Percentiles rank a stretch among this genome's conserved stretches.
Conservation (phyloP, 1,139 yeast species). For the Sporopachydermia cereana region DNA sequence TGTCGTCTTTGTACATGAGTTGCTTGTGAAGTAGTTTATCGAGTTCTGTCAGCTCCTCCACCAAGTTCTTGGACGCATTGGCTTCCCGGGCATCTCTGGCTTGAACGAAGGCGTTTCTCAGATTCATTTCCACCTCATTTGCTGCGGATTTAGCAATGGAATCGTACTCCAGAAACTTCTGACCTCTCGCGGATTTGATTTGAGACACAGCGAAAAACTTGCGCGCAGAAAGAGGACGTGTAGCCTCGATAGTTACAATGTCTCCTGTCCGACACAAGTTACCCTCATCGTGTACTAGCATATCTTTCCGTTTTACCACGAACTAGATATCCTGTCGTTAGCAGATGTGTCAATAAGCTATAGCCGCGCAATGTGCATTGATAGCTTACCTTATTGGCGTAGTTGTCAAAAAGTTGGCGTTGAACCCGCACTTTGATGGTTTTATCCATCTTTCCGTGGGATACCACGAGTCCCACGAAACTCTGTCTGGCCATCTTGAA, state of each 20-base stretch:
- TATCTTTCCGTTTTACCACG: constrained; percentile 68
- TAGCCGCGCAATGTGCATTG: neutral
- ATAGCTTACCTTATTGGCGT: neutral
- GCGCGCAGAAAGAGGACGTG: constrained; percentile 72
- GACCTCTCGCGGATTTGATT: constrained; percentile 80
- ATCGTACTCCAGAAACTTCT: constrained; percentile 76
- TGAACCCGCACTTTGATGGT: constrained; percentile 90
- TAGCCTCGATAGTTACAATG: constrained; percentile 83
- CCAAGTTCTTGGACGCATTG: constrained; percentile 17
- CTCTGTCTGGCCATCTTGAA: constrained; percentile 82
- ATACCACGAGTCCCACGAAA: constrained; percentile 82
- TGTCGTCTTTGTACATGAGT: constrained; percentile 5
- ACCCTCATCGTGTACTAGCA: constrained; percentile 88
- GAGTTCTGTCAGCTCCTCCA: constrained; percentile 17
- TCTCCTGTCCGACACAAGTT: constrained; percentile 91
- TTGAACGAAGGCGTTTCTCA: constrained; percentile 26
- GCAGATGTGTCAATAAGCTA: too few species aligned
- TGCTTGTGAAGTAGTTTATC: constrained; percentile 11
- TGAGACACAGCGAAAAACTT: constrained; percentile 93
- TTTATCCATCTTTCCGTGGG: constrained; percentile 93
- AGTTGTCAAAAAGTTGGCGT: constrained; percentile 29
- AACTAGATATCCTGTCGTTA: constrained; percentile 28
- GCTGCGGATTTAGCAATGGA: constrained; percentile 49
- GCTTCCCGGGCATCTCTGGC: constrained; percentile 20
- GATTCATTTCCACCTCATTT: constrained; percentile 24